These are phyloP conservation scores for Colletotrichum tropicicola DNA, from an alignment of 2,329 filamentous ascomycete genomes.

Conservation along the genomic window DNA sequence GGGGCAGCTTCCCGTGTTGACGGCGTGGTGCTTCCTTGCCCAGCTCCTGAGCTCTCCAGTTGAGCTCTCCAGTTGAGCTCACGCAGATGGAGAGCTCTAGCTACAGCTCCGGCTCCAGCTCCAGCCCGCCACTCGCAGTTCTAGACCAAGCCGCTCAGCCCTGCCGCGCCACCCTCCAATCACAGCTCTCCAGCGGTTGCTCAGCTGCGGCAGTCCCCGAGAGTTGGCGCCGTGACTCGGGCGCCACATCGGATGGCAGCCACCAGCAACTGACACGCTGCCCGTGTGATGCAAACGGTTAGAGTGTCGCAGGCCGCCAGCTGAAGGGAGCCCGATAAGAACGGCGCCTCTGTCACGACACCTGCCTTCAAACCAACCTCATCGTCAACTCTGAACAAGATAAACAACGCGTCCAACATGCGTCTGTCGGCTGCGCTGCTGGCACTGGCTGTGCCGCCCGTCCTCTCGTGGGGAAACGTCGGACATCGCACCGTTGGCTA, in stretches of 20 bases:
- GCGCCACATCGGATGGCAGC: slow-evolving; percentile 19
- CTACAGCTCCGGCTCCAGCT: not conserved
- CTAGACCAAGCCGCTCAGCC: not conserved
- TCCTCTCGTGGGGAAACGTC: slow-evolving; percentile 25
- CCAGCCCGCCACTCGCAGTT: not conserved
- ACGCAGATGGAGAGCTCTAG: slow-evolving; percentile 8
- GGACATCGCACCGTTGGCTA: slow-evolving; percentile 31
- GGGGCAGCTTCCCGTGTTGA: too few species aligned
- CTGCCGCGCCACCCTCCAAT: slow-evolving; percentile 17
- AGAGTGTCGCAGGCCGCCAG: slow-evolving; percentile 11
- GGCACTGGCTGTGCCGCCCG: not conserved
- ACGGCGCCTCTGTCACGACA: not conserved
- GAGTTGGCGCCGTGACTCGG: not conserved
- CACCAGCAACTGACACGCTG: not conserved
- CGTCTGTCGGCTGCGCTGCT: slow-evolving; percentile 4
- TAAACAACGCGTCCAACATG: too few species aligned
- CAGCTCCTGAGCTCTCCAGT: not conserved
- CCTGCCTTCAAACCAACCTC: not conserved
- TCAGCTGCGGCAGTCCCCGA: slow-evolving; percentile 11
- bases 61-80: not conserved
- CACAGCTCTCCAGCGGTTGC: not conserved
- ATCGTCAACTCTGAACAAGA: not conserved
- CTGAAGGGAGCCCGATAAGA: slow-evolving; percentile 11
- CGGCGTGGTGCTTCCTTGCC: too few species aligned
- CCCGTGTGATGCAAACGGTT: slow-evolving; percentile 10